These are phyloP conservation scores for Fomitopsis serialis DNA, from an alignment of 768 basidiomycete genomes.

Conservation along the genomic window DNA sequence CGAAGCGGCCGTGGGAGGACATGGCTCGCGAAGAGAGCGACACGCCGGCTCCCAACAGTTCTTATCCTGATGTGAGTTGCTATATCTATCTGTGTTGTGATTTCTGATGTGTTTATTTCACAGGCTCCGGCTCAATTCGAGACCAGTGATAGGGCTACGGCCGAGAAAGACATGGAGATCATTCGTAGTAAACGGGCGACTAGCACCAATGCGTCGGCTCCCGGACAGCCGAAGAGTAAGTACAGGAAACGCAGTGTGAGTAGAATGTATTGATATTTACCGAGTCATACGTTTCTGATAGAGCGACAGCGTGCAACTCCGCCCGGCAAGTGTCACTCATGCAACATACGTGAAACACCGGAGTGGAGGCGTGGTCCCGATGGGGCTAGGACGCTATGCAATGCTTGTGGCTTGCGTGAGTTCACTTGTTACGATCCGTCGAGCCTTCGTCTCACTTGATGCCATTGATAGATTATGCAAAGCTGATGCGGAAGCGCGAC, in stretches of 20 bases:
- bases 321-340: slow-evolving; percentile 84
- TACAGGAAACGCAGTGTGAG: slow-evolving; percentile 84
- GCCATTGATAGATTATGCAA: slow-evolving; percentile 61
- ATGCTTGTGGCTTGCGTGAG: slow-evolving; percentile 82
- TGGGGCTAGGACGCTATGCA: slow-evolving; percentile 78
- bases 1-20: slow-evolving; percentile 81
- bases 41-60: not conserved
- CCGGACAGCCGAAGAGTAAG: slow-evolving; percentile 64
- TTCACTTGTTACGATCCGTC: slow-evolving; percentile 18
- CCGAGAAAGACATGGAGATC: slow-evolving; percentile 82
- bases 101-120: not conserved
- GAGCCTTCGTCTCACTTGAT: not conserved
- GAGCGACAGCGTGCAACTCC: slow-evolving; percentile 68
- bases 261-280: slow-evolving; percentile 6
- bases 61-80: slow-evolving; percentile 6
- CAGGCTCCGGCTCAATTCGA: slow-evolving; percentile 6
- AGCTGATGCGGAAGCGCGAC: slow-evolving; percentile 74
- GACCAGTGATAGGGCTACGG: slow-evolving; percentile 48
- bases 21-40: slow-evolving; percentile 42
- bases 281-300: slow-evolving; percentile 18
- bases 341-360: slow-evolving; percentile 84
- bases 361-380: slow-evolving; percentile 85
- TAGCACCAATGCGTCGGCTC: slow-evolving; percentile 46
- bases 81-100: not conserved
- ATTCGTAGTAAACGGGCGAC: slow-evolving; percentile 77